Percentiles rank a stretch among this genome's conserved stretches.
phyloP scores from a whole-genome alignment of 176 grass and related monocot genomes.

The Carex cristatella region DNA sequence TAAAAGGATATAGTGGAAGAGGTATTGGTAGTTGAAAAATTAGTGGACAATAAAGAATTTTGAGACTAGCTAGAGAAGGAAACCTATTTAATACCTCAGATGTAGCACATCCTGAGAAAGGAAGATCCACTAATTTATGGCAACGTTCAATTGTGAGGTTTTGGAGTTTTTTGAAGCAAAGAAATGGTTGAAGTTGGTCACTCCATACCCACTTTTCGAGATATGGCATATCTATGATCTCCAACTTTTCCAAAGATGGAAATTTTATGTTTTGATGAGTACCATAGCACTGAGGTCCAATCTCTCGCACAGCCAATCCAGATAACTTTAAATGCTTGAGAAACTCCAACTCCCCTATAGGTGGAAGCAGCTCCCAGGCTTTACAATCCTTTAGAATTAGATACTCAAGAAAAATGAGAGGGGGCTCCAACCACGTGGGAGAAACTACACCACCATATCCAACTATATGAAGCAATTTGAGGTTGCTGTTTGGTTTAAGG shows the following conservation, averaged over 20 bases:
- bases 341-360: background rate
- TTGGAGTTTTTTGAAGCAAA: constrained; percentile 1
- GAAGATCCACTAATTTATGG: background rate
- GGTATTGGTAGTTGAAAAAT: no score
- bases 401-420: constrained; percentile 2
- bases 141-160: background rate
- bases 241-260: constrained; percentile 24
- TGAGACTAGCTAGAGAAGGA: background rate
- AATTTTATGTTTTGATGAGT: background rate
- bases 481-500: constrained; percentile 23
- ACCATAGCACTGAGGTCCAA: background rate
- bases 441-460: constrained; percentile 8
- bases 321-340: constrained; percentile 11
- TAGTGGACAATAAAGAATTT: background rate
- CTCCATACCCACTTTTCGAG: constrained; percentile 4
- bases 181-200: background rate
- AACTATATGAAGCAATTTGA: constrained; percentile 26
- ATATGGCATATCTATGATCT: background rate
- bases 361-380: background rate
- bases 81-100: background rate
- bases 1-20: no score
- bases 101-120: background rate
- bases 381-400: constrained; percentile 28
- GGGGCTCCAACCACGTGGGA: constrained; percentile 27
- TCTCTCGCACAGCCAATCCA: background rate